These are phyloP conservation scores for Bipolaris gigantea DNA, from an alignment of 2,329 filamentous ascomycete species.

Conservation along the genomic window DNA sequence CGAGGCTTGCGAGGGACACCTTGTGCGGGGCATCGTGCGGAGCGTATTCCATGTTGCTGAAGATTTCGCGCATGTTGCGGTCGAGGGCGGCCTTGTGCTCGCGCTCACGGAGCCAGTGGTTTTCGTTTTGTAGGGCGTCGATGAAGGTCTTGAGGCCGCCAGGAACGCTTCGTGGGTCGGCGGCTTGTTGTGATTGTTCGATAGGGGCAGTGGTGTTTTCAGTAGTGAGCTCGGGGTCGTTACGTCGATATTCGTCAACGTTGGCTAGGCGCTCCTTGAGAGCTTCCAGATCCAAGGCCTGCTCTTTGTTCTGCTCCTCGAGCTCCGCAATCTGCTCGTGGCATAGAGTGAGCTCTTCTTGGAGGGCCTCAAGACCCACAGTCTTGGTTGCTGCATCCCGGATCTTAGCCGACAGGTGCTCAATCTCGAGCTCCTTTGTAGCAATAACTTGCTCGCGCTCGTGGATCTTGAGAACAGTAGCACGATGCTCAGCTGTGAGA, in stretches of 20 bases:
- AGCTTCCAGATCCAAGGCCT: slow-evolving; percentile 23
- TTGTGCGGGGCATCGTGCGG: not conserved
- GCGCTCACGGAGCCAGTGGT: slow-evolving; percentile 34
- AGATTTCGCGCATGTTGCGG: slow-evolving; percentile 17
- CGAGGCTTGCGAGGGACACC: slow-evolving; percentile 3
- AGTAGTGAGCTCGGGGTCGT: slow-evolving; percentile 1
- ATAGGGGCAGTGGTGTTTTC: slow-evolving; percentile 6
- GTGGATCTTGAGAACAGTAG: slow-evolving; percentile 66
- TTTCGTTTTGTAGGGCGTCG: slow-evolving; percentile 32
- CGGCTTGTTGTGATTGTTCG: slow-evolving; percentile 19
- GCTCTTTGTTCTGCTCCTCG: slow-evolving; percentile 19
- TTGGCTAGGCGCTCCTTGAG: slow-evolving; percentile 19
- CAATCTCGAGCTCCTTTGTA: slow-evolving; percentile 69
- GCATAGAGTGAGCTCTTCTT: slow-evolving; percentile 24
- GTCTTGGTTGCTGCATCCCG: slow-evolving; percentile 33
- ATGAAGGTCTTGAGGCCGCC: slow-evolving; percentile 22
- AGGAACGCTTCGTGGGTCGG: slow-evolving; percentile 13
- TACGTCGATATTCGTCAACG: slow-evolving; percentile 8
- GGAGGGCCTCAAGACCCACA: slow-evolving; percentile 24
- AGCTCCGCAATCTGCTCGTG: slow-evolving; percentile 27
- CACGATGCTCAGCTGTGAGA: slow-evolving; percentile 77
- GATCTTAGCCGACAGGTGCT: slow-evolving; percentile 74
- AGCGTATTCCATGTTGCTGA: slow-evolving; percentile 11
- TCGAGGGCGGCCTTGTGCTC: slow-evolving; percentile 24
- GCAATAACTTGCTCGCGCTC: slow-evolving; percentile 80